Base-by-base conservation (phyloP, 1,284 basidiomycete genomes). In the Ceratobasidium sp. region DNA sequence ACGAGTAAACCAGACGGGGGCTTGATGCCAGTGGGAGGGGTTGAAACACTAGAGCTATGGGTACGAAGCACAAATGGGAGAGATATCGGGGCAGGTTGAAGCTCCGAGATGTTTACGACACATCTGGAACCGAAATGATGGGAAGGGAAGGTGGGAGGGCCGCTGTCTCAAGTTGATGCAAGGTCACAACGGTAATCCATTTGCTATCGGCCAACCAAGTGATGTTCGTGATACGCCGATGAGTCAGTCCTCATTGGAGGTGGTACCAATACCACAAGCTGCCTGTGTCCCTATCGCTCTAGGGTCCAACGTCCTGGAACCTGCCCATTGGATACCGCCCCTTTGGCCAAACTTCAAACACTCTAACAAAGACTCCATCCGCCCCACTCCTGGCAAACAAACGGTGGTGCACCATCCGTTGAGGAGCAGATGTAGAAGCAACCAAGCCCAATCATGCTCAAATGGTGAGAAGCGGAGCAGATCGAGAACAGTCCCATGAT, bases 141-240 rank as follows among this genome's bases (percentile, higher is more conserved):
- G 72, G 88, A 90, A n/a, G 79, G 77, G 8, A 85, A 81, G 77
- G 91, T 86, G 0, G 90, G 83, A 63, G 82, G 83, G 2, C 93
- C 92, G 0, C 92, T 92, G 71, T 87, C 87, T n/a, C 0, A 92
- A 91, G 77, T 91, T 89, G 23, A 90, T 82, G 79, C 28, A 76
- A 78, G 0, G 83, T 93, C 1, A 86, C 86, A 38, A 94, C 81
- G 0, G 87, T 90, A 5, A 90, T 80, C 88, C 91, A 94, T 33
- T 88, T 81, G 23, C 87, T 88, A 76, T 92, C 90, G 0, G 79
- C 77, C 2, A 88, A 85, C 82, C 88, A 88, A 61, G 80, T 83
- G n/a, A 87, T 80, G 12, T 78, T 78, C 64, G 88, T 86, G 3
- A 94, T 85, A 1, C 85, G 80, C 1, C 88, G 92, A 1, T 84